These are phyloP conservation scores for Stramenopiles sp. DNA, from an alignment of 352 stramenopile genomes.

Conservation along the genomic window DNA sequence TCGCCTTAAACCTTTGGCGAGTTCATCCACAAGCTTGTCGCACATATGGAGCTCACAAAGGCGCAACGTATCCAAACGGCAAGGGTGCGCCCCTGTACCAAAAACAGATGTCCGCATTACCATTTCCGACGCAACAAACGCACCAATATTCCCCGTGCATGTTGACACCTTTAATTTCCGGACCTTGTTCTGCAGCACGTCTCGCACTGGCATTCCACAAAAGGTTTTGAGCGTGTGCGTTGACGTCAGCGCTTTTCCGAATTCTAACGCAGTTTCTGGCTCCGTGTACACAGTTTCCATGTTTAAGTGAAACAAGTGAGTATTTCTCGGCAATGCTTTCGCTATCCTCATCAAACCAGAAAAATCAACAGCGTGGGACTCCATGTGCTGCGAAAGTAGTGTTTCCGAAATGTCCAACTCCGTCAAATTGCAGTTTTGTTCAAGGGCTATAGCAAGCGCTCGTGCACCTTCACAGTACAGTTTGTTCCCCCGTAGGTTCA, in stretches of 20 bases:
- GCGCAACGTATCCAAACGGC: not conserved
- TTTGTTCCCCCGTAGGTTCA: constrained; percentile 19
- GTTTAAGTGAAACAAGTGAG: not conserved
- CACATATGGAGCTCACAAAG: not conserved
- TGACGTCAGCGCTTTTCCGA: not conserved
- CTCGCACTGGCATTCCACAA: not conserved
- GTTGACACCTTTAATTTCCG: not conserved
- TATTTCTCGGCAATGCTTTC: not conserved
- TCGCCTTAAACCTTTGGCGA: not conserved
- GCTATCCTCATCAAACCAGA: not conserved
- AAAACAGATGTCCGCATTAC: not conserved
- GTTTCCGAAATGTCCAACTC: constrained; percentile 13
- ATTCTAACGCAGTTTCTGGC: not conserved
- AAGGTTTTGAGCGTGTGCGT: constrained; percentile 8
- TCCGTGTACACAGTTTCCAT: not conserved
- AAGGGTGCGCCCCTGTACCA: not conserved
- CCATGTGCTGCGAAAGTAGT: not conserved
- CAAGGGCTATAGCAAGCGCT: constrained; percentile 15
- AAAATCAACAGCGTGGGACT: not conserved
- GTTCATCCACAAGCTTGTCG: not conserved
- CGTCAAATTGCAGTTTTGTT: constrained; percentile 16
- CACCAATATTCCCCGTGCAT: not conserved
- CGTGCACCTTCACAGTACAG: constrained; percentile 13
- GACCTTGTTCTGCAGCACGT: not conserved
- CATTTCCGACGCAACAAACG: not conserved